These are phyloP conservation scores for Styphnolobium japonicum DNA, from an alignment of 306 rosid species.

Conservation along the genomic window DNA sequence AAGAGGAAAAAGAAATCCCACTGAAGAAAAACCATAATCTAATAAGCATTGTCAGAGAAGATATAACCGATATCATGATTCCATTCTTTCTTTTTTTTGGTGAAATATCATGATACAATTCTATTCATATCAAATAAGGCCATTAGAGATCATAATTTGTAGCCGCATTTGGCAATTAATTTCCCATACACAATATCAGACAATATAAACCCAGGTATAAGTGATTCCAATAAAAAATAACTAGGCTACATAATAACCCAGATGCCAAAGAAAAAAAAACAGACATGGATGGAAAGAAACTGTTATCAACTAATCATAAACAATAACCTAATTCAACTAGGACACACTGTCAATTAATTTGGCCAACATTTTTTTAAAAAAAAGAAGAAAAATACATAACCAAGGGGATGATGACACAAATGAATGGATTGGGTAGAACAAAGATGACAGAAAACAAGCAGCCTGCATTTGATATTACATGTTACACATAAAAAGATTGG, in stretches of 20 bases:
- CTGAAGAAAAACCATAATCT: not conserved
- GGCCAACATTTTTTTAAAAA: not conserved
- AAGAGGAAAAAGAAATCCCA: not conserved
- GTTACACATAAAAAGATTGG: not conserved
- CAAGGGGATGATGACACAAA: not conserved
- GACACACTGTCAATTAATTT: not conserved
- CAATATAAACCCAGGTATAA: not conserved
- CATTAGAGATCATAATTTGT: not conserved
- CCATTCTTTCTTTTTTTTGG: too few species aligned
- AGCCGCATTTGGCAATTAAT: not conserved
- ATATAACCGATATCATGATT: not conserved
- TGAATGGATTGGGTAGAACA: not conserved
- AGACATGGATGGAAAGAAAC: not conserved
- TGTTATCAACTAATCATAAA: not conserved
- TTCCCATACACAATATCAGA: not conserved
- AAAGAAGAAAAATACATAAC: not conserved
- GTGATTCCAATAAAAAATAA: not conserved
- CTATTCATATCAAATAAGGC: too few species aligned
- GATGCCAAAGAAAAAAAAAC: not conserved
- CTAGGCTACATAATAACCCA: not conserved
- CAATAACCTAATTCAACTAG: not conserved
- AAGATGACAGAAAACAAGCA: not conserved
- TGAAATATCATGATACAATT: too few species aligned
- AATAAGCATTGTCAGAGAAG: not conserved
- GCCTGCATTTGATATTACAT: not conserved